These are phyloP conservation scores for Sporisorium graminicola DNA, from an alignment of 1,284 basidiomycete species.

Conservation along the genomic window DNA sequence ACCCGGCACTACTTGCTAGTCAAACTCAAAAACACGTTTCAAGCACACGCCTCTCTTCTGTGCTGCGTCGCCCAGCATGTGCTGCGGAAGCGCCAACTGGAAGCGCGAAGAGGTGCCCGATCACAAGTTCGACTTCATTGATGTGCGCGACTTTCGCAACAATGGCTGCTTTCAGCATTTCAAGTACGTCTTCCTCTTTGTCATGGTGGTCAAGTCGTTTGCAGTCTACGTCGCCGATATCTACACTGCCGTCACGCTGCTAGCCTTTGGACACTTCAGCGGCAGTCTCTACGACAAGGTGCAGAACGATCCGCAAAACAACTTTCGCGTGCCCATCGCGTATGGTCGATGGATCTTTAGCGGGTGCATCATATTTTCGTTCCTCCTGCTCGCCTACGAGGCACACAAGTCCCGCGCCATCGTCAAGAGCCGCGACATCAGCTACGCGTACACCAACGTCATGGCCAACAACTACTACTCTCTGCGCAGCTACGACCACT, in stretches of 20 bases:
- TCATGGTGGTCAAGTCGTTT: conserved; percentile 92
- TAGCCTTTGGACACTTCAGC: conserved; percentile 90
- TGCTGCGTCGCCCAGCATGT: conserved; percentile 33
- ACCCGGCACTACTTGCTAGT: conserved; percentile 18
- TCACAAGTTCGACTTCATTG: conserved; percentile 99
- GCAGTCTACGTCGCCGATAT: conserved; percentile 97
- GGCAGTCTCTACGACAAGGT: conserved; percentile 83
- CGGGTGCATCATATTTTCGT: conserved; percentile 97
- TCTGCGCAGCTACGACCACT: conserved; percentile 91
- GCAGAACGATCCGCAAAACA: conserved; percentile 74
- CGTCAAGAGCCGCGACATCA: conserved; percentile 92
- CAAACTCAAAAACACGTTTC: conserved; percentile 7
- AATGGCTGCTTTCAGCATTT: conserved; percentile 86
- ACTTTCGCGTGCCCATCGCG: conserved; percentile 87
- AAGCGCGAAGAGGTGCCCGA: conserved; percentile 97
- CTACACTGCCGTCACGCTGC: conserved; percentile 95
- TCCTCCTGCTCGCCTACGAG: conserved; percentile 92
- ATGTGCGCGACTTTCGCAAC: conserved; percentile 90
- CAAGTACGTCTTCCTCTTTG: conserved; percentile 91
- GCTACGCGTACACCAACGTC: conserved; percentile 77
- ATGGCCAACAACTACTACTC: conserved; percentile 83
- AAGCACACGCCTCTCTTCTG: not conserved
- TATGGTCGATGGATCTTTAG: conserved; percentile 96
- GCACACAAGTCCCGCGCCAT: conserved; percentile 91
- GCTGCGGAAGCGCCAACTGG: conserved; percentile 74